These are phyloP conservation scores for Nitzschia palea DNA, from an alignment of 108 stramenopile genomes.

Conservation along the genomic window DNA sequence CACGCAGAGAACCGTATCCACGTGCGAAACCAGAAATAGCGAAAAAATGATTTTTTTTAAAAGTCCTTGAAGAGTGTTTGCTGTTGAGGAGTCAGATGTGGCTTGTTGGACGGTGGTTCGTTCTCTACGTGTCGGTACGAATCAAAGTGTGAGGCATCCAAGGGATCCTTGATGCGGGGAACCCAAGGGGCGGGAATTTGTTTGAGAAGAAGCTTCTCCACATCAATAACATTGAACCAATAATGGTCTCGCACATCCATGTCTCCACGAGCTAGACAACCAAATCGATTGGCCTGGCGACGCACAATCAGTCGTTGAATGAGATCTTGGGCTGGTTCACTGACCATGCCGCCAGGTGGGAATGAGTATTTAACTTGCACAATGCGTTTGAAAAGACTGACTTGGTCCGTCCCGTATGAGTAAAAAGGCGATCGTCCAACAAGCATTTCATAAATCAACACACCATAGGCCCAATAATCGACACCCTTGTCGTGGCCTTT, in stretches of 20 bases:
- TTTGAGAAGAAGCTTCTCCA: constrained; percentile 82
- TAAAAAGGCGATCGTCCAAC: constrained; percentile 97
- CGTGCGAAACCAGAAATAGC: too few relatives aligned
- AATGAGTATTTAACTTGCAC: constrained; percentile 94
- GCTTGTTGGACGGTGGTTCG: constrained; percentile 76
- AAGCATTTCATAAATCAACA: constrained; percentile 98
- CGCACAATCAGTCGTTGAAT: constrained; percentile 91
- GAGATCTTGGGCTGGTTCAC: constrained; percentile 85
- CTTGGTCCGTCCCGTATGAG: constrained; percentile 91
- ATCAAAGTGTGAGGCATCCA: constrained; percentile 97
- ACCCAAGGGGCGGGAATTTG: constrained; percentile 95
- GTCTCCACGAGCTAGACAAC: constrained; percentile 84
- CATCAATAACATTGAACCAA: constrained; percentile 93
- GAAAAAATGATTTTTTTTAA: too few relatives aligned
- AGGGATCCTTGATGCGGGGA: constrained; percentile 86
- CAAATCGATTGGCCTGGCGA: constrained; percentile 86
- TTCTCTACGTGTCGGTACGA: constrained; percentile 96
- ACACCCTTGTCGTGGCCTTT: constrained; percentile 99
- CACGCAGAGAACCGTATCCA: too few relatives aligned
- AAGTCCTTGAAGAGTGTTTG: constrained; percentile 82
- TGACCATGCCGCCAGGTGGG: constrained; percentile 81
- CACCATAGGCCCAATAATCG: constrained; percentile 99
- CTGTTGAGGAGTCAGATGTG: constrained; percentile 62
- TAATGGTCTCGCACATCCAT: constrained; percentile 94
- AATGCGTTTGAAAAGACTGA: constrained; percentile 95